These are phyloP conservation scores for Rhizopogon roseolus DNA, from an alignment of 768 basidiomycete species.

Conservation along the genomic window DNA sequence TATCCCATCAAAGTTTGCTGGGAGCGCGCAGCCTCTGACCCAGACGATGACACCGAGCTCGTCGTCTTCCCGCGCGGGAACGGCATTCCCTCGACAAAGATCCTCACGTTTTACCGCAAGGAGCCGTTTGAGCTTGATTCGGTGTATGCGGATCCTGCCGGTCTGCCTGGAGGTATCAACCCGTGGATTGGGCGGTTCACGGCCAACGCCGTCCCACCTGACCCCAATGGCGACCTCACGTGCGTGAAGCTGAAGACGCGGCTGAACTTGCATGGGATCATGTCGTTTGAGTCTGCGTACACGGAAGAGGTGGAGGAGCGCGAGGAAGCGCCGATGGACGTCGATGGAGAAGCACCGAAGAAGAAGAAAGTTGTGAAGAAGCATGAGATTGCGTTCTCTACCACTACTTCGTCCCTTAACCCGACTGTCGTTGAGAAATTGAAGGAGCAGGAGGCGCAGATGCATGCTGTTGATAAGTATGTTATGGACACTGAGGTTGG, in stretches of 20 bases:
- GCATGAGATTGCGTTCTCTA: conserved; percentile 72
- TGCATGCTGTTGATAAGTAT: conserved; percentile 91
- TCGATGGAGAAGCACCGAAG: conserved; percentile 62
- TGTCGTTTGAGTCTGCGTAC: conserved; percentile 85
- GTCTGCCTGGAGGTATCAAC: conserved; percentile 75
- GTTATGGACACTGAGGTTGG: conserved; percentile 95
- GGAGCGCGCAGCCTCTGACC: conserved; percentile 68
- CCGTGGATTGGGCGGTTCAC: conserved; percentile 82
- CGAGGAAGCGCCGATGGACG: conserved; percentile 74
- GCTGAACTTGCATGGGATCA: conserved; percentile 79
- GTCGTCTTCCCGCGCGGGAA: conserved; percentile 87
- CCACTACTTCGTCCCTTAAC: conserved; percentile 62
- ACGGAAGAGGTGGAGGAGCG: conserved; percentile 78
- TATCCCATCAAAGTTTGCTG: conserved; percentile 92
- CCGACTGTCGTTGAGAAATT: conserved; percentile 54
- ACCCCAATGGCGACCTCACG: conserved; percentile 66
- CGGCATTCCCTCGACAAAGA: conserved; percentile 87
- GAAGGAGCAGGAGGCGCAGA: conserved; percentile 81
- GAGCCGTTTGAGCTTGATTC: conserved; percentile 87
- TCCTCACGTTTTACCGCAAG: conserved; percentile 91
- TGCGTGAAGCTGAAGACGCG: conserved; percentile 90
- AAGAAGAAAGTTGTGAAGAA: conserved; percentile 87
- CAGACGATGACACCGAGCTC: conserved; percentile 88
- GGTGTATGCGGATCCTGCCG: conserved; percentile 65
- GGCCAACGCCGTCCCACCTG: conserved; percentile 73